Conservation (phyloP, 768 basidiomycete genomes). For the Boletus vinaceobasis region DNA sequence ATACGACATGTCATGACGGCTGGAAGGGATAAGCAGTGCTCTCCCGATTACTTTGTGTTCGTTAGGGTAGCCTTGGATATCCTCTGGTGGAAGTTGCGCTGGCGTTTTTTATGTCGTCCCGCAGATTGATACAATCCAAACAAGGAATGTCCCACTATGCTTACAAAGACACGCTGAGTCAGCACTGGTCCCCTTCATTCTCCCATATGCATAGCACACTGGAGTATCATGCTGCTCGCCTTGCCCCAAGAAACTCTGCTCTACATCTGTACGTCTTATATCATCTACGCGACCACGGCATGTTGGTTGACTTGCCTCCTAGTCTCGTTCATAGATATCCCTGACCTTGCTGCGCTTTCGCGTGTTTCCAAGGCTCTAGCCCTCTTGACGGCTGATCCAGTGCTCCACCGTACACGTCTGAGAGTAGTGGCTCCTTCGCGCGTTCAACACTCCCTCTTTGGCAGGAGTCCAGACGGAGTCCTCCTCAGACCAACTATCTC, state of each 20-base stretch:
- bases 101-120: not conserved
- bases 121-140: not conserved
- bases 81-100: not conserved
- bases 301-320: not conserved
- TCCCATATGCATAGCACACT: not conserved
- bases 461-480: conserved; percentile 50
- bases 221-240: conserved; percentile 17
- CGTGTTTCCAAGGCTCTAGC: conserved; percentile 47
- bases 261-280: conserved; percentile 48
- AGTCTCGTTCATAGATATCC: conserved; percentile 74
- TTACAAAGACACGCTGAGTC: conserved; percentile 17
- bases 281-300: not conserved
- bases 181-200: not conserved
- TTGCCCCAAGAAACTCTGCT: conserved; percentile 58
- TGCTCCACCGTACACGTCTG: conserved; percentile 60
- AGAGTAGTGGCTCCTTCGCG: conserved; percentile 64
- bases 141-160: not conserved
- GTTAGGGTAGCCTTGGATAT: not conserved
- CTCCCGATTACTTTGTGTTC: conserved; percentile 8
- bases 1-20: conserved; percentile 13
- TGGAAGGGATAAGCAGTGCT: conserved; percentile 16
- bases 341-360: conserved; percentile 58
- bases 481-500: conserved; percentile 60
- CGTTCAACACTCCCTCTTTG: conserved; percentile 62
- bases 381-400: conserved; percentile 55